Percentiles rank a stretch among this genome's conserved stretches.
Conservation (phyloP, 2,329 filamentous ascomycete species). For the Alternaria brassicae region DNA sequence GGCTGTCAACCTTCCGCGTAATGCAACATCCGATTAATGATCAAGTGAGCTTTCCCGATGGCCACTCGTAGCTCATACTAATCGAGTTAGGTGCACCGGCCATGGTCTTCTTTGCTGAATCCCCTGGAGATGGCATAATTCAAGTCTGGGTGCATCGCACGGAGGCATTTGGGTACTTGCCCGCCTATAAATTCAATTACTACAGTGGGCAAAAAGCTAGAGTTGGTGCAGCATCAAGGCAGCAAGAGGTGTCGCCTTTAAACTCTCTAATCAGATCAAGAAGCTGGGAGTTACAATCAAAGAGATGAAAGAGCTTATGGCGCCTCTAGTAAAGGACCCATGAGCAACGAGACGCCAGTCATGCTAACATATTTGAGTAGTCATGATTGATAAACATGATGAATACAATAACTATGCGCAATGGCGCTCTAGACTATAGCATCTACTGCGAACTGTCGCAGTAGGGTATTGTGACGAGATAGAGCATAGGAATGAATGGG, state of each 20-base stretch:
- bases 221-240: conserved; percentile 35
- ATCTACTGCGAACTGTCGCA: neutral
- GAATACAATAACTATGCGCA: neutral
- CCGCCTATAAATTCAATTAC: conserved; percentile 21
- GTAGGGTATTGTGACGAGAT: too few species aligned
- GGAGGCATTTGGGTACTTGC: conserved; percentile 37
- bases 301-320: conserved; percentile 27
- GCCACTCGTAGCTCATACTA: neutral
- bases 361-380: neutral
- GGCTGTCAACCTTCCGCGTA: conserved; percentile 41
- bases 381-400: neutral
- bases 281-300: conserved; percentile 24
- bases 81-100: conserved; percentile 35
- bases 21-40: conserved; percentile 41
- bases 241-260: conserved; percentile 33
- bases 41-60: conserved; percentile 27
- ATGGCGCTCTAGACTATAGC: neutral
- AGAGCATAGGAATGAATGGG: too few species aligned
- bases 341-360: neutral
- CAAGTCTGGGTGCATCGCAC: conserved; percentile 36
- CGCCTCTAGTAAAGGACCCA: conserved; percentile 29
- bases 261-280: conserved; percentile 24
- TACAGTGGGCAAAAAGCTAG: conserved; percentile 37
- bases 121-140: conserved; percentile 38
- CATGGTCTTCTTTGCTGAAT: conserved; percentile 39